Evolutionary conservation across 306 rosid genomes (phyloP), one percentile per base, ranked within the genome.

Genomic region (Prosopis cineraria): DNA sequence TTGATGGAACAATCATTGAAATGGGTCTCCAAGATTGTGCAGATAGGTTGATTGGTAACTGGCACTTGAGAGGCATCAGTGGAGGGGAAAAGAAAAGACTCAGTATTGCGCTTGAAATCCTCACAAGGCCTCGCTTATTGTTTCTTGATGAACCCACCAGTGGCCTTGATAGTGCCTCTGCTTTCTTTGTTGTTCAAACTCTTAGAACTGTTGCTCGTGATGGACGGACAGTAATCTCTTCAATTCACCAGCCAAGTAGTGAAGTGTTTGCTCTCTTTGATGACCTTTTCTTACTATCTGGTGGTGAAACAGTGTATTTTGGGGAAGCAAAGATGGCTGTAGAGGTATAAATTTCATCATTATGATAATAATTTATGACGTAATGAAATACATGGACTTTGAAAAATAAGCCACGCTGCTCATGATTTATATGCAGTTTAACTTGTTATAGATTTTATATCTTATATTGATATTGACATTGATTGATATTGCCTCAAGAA

Each of bases 11-110:
- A 68, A 85, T 92, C 82, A 81, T 81, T 53, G 97, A 92, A 83
- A 90, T 92, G 97, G 97, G 97, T n/a, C 97, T 92, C 27, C 89
- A 87, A 37, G 97, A 92, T 22, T 92, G 97, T 20, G 93, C 93
- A 6, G 93, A 92, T 79, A 80, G 87, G 31, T 56, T 88, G 31
- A 87, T 92, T 70, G 97, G 97, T 37, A 92, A 85, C 65, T 92
- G 96, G 97, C 97, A 92, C 70, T 76, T 88, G 71, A 85, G 97
- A 76, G 97, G 97, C 1, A 80, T 92, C 30, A 92, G 97, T 80
- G 97, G 97, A 9, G 97, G 97, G 19, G 97, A 92, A 80, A 92
- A 90, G 93, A 92, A 92, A 71, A 84, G 97, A 79, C 80, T 90
- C 2, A 90, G 97, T 83, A 90, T 92, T 84, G 97, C 93, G 37